Evolutionary conservation across 306 rosid species (phyloP).

Genomic region (Prunus davidiana): DNA sequence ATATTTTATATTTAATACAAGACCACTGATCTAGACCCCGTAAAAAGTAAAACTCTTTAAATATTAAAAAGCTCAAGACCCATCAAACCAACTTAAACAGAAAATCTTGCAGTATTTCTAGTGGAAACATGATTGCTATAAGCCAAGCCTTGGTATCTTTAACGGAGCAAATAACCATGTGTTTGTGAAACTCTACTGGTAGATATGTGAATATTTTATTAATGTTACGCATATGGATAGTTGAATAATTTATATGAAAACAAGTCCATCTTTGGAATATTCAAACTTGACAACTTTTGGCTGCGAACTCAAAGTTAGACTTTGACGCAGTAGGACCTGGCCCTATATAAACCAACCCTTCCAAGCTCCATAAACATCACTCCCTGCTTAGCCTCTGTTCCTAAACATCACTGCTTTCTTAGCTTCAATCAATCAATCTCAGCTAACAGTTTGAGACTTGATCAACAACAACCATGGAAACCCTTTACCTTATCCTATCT

Average conservation of each 20-base stretch:
- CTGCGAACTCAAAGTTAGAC: too few relatives aligned
- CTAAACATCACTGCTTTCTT: not conserved
- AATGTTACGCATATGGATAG: not conserved
- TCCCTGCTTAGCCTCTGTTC: not conserved
- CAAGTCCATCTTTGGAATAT: not conserved
- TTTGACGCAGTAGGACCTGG: not conserved
- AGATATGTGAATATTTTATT: not conserved
- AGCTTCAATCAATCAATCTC: not conserved
- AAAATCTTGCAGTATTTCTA: too few relatives aligned
- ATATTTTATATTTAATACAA: too few relatives aligned
- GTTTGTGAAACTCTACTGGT: too few relatives aligned
- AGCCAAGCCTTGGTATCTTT: too few relatives aligned
- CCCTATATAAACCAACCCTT: not conserved
- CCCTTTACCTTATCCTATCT: constrained; percentile 15
- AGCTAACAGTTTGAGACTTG: not conserved
- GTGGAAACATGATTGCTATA: too few relatives aligned
- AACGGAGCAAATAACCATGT: too few relatives aligned
- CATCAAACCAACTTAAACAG: not conserved
- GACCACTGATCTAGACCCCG: too few relatives aligned
- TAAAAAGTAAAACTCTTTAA: too few relatives aligned
- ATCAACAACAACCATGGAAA: constrained; percentile 16
- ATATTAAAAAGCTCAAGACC: not conserved
- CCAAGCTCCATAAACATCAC: not conserved
- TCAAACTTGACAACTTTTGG: not conserved
- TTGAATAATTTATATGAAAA: not conserved